Conservation (phyloP, 805 yeast genomes). For the Candida incommunis region DNA sequence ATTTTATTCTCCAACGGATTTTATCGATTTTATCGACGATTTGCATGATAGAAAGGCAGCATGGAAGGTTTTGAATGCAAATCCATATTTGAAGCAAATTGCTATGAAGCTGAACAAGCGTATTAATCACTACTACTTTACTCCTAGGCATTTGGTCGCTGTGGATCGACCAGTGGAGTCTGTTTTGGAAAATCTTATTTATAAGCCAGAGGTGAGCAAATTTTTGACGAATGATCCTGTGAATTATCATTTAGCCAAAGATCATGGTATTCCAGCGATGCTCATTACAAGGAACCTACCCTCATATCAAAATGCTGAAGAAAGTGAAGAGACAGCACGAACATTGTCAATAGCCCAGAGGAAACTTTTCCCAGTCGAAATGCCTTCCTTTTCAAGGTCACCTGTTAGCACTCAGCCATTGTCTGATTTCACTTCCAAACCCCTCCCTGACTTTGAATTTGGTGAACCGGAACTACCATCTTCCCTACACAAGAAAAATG, state of each 20-base stretch:
- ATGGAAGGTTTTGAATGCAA: not conserved
- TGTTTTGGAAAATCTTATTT: not conserved
- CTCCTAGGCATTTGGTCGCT: not conserved
- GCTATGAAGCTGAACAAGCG: not conserved
- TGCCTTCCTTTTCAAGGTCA: not conserved
- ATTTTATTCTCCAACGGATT: not conserved
- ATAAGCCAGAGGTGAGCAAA: not conserved
- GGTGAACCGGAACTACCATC: not conserved
- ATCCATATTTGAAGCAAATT: not conserved
- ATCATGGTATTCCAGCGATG: not conserved
- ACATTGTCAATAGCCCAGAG: not conserved
- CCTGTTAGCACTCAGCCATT: not conserved
- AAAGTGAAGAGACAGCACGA: too few species aligned
- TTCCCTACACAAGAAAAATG: too few species aligned
- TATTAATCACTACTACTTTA: not conserved
- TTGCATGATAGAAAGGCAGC: not conserved
- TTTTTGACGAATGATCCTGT: not conserved
- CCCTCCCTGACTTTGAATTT: not conserved
- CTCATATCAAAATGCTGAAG: not conserved
- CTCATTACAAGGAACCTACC: not conserved
- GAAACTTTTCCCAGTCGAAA: not conserved
- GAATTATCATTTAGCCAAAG: not conserved
- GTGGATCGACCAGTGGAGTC: not conserved
- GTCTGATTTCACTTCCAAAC: not conserved
- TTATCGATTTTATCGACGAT: not conserved